phyloP scores from a whole-genome alignment of 2,329 filamentous ascomycete genomes.

The Exophiala bonariae region DNA sequence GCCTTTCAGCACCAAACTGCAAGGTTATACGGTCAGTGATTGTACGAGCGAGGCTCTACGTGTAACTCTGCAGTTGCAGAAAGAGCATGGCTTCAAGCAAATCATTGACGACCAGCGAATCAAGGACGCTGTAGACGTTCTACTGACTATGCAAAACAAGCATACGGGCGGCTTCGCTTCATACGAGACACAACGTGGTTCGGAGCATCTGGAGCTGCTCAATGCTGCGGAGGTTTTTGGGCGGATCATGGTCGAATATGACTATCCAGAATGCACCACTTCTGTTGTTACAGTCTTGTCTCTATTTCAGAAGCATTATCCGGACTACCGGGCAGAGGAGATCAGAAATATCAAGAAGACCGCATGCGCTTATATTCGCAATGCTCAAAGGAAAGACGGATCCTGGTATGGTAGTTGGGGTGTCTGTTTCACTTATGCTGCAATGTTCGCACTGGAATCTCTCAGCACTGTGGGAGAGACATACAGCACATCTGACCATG shows the following conservation, averaged over 20 bases:
- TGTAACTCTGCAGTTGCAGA: constrained; percentile 79
- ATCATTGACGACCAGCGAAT: constrained; percentile 75
- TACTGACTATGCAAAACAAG: constrained; percentile 86
- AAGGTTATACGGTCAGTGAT: constrained; percentile 94
- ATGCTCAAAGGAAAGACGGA: constrained; percentile 75
- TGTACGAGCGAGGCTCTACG: constrained; percentile 92
- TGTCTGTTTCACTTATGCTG: constrained; percentile 96
- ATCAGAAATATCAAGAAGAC: constrained; percentile 71
- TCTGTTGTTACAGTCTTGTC: constrained; percentile 86
- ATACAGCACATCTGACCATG: constrained; percentile 69
- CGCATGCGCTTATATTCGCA: constrained; percentile 80
- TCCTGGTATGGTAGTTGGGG: constrained; percentile 98
- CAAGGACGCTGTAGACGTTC: constrained; percentile 83
- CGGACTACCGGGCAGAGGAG: constrained; percentile 73
- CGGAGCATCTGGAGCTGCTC: constrained; percentile 75
- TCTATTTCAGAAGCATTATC: constrained; percentile 78
- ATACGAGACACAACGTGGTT: constrained; percentile 81
- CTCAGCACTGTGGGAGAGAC: constrained; percentile 78
- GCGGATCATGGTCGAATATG: constrained; percentile 97
- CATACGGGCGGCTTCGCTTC: constrained; percentile 80
- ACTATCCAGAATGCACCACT: constrained; percentile 97
- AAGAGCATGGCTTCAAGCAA: constrained; percentile 70
- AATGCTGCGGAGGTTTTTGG: constrained; percentile 98
- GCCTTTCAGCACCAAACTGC: constrained; percentile 89
- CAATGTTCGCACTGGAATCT: constrained; percentile 92